Conservation (phyloP, 2,329 filamentous ascomycete species). For the Leptographium flavum region DNA sequence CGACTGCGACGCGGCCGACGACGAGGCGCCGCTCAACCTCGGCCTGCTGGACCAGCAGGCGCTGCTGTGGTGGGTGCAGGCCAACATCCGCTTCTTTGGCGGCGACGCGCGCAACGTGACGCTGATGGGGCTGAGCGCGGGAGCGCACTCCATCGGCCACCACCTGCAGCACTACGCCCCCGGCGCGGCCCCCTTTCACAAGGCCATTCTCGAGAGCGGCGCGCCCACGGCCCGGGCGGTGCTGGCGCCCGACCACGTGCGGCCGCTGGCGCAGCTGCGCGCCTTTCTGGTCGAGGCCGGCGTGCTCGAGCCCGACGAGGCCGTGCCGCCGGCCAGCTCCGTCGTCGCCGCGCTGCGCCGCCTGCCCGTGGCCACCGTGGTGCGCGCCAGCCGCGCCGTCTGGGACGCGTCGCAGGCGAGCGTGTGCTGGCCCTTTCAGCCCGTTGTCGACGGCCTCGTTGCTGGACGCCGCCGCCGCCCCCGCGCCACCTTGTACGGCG, state of each 20-base stretch:
- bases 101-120: constrained; percentile 45
- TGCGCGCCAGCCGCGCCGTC: constrained; percentile 26
- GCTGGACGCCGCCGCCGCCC: background rate
- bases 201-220: constrained; percentile 43
- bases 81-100: constrained; percentile 45
- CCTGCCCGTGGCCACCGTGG: constrained; percentile 23
- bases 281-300: constrained; percentile 38
- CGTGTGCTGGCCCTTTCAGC: constrained; percentile 52
- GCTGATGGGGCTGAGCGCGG: constrained; percentile 46
- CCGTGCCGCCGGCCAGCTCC: constrained; percentile 14
- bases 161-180: constrained; percentile 40
- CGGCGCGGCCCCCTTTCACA: constrained; percentile 29
- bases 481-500: no score
- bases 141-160: constrained; percentile 54
- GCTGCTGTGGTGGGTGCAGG: constrained; percentile 44
- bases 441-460: constrained; percentile 45
- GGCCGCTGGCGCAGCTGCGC: constrained; percentile 40
- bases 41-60: constrained; percentile 49
- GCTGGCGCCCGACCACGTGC: constrained; percentile 35
- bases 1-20: background rate
- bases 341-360: constrained; percentile 37
- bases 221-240: constrained; percentile 40
- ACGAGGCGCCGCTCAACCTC: constrained; percentile 42
- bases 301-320: constrained; percentile 17
- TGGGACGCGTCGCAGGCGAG: constrained; percentile 27